These are phyloP conservation scores for Penicillium diatomitis DNA, from an alignment of 495 filamentous ascomycete species.

Conservation along the genomic window DNA sequence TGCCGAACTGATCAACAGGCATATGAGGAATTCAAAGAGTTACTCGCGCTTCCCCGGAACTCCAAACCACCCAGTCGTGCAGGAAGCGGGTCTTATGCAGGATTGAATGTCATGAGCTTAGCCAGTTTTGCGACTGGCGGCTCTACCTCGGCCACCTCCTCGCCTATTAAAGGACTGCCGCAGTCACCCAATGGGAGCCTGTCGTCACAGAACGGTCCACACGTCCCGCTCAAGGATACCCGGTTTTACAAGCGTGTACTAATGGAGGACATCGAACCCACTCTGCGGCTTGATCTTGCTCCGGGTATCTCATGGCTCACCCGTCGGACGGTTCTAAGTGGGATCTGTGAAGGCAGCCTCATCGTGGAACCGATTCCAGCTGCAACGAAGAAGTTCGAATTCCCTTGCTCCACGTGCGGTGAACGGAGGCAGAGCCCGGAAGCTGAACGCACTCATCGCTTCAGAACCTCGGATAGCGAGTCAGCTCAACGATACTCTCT, in stretches of 20 bases:
- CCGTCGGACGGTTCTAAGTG: slow-evolving; percentile 68
- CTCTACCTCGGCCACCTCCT: slow-evolving; percentile 35
- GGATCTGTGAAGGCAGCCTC: slow-evolving; percentile 77
- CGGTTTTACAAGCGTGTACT: slow-evolving; percentile 87
- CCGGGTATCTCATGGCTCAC: slow-evolving; percentile 91
- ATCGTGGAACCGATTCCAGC: slow-evolving; percentile 80
- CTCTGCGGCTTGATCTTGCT: slow-evolving; percentile 76
- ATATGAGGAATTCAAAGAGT: slow-evolving; percentile 76
- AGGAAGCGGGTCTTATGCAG: slow-evolving; percentile 60
- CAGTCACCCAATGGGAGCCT: slow-evolving; percentile 33
- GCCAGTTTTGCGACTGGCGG: slow-evolving; percentile 41
- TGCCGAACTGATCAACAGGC: slow-evolving; percentile 71
- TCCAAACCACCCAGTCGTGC: slow-evolving; percentile 51
- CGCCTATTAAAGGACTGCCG: slow-evolving; percentile 30
- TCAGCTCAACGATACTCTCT: slow-evolving; percentile 82
- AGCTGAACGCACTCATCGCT: slow-evolving; percentile 74
- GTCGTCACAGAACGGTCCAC: slow-evolving; percentile 27
- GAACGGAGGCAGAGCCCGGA: slow-evolving; percentile 61
- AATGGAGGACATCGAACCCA: slow-evolving; percentile 89
- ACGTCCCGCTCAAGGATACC: slow-evolving; percentile 68
- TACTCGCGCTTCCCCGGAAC: slow-evolving; percentile 59
- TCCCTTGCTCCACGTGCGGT: slow-evolving; percentile 82
- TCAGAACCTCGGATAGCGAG: slow-evolving; percentile 77
- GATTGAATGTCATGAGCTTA: slow-evolving; percentile 52
- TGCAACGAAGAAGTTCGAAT: slow-evolving; percentile 47